Base-by-base conservation (phyloP, 805 yeast species). In the Nakazawaea wickerhamii region DNA sequence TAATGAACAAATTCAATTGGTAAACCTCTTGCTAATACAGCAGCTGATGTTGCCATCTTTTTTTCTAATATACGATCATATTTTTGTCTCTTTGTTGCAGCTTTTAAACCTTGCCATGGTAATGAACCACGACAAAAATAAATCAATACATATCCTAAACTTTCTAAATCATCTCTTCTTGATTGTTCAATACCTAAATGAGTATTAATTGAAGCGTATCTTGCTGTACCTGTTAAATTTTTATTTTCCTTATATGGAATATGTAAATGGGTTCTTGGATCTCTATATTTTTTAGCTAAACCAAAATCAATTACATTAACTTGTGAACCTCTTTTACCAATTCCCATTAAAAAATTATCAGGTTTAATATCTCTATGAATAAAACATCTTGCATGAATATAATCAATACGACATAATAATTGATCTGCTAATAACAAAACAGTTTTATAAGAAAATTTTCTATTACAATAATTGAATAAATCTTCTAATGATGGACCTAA, bases 51-150 rank as follows among this genome's bases (percentile, higher is more conserved):
- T 38, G 95, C 79, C 79, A 90, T 79, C 64, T 91, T 91, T 71
- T 86, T 87, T 61, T 91, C 97, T 81, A 91, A 81, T 55, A 91
- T 93, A 48, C 96, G 77, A 67, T 91, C 97, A 65, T 91, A 91
- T 66, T 93, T 91, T 64, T 91, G 97, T 68, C 95, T 86, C 68
- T 91, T 91, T 13, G 96, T 88, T 20, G 91, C 93, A 30, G 98
- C 99, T 65, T 89, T 89, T 57, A 91, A 75, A 4, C 99, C 99
- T 67, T 91, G 99, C 99, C 99, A 91, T 42, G 99, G 99, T 55
- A 91, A 77, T 14, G 95, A 84, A 34, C 99, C 98, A 45, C 95
- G 79, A 64, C 95, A 84, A 61, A 91, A 93, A 66, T 91, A 91
- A 54, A 91, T 86, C 54, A 93, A 73, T 41, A 91, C 97, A 60